Conservation (phyloP, 2,329 filamentous ascomycete species). For the Hymenoscyphus fraxineus region DNA sequence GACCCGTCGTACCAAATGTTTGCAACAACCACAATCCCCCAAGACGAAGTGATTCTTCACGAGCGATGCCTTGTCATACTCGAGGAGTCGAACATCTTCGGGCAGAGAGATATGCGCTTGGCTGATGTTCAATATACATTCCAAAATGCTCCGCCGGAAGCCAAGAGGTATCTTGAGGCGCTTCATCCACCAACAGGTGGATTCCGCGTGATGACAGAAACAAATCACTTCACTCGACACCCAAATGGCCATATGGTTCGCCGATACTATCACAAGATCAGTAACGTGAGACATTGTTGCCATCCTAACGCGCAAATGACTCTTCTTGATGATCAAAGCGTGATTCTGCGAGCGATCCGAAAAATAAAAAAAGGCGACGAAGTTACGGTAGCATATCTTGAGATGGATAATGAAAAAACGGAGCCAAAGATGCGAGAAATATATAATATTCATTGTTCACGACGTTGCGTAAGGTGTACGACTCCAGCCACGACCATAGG, state of each 20-base stretch:
- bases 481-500: too few relatives aligned
- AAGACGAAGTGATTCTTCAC: neutral
- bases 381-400: neutral
- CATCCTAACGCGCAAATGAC: neutral
- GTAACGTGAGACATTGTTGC: constrained; percentile 6
- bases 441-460: neutral
- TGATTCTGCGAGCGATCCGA: neutral
- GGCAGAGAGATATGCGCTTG: neutral
- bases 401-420: neutral
- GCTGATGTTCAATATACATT: neutral
- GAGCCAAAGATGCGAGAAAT: neutral
- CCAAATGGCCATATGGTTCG: neutral
- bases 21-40: neutral
- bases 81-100: neutral
- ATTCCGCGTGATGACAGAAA: neutral
- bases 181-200: neutral
- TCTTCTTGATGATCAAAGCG: neutral
- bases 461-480: too few relatives aligned
- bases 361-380: neutral
- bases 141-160: neutral
- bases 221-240: neutral
- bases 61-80: constrained; percentile 4
- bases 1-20: neutral
- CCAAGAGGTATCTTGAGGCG: neutral
- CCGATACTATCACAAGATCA: constrained; percentile 6